Base-by-base conservation (phyloP, 2,329 filamentous ascomycete genomes). In the Massarina eburnea region DNA sequence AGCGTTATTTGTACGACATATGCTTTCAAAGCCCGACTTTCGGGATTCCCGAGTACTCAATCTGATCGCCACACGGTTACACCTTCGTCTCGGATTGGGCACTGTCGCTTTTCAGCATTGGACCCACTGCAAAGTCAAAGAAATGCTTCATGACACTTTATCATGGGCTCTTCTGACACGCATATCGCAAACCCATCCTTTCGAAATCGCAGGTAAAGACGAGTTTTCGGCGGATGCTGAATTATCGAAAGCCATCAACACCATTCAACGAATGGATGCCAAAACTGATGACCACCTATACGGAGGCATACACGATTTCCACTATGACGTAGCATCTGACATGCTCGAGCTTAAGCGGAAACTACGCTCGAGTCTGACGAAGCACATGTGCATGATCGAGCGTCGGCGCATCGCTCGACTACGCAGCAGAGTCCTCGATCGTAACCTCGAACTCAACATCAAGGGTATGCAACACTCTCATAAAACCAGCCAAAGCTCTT, bases 151-250 rank as follows among this genome's bases (percentile, higher is more conserved):
- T 9, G 64, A 69, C 33, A 68, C 60, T 3, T 20, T 66, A 12
- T 64, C 66, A 8, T 61, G 63, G 26, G 53, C 56, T 17, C 46
- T 68, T 1, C 51, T 70, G 10, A 58, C 60, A 8, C 59, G 61
- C 2, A 67, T 69, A 20, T 67, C 67, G 14, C 42, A 61, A 15
- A 61, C 57, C 6, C 65, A 68, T 46, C 67, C 65, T 8, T 68
- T 67, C 40, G 64, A 65, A 33, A 55, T 54, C 9, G 57, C 48
- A 30, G 56, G 61, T n/a, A 48, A 55, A 12, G 55, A 55, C 36
- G 54, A 52, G 1, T 64, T 64, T 40, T 62, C 57, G 5, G 54
- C 63, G n/a, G 61, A 64, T 26, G 52, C 54, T 15, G 61, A 68
- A 43, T 49, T 69, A 4, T 51, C 43, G 3, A 58, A 59, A 37